A percentile compares a stretch with the other conserved stretches of the same genome.
Evolutionary conservation across 805 yeast species (phyloP).

Genomic region (Clavispora asparagi): DNA sequence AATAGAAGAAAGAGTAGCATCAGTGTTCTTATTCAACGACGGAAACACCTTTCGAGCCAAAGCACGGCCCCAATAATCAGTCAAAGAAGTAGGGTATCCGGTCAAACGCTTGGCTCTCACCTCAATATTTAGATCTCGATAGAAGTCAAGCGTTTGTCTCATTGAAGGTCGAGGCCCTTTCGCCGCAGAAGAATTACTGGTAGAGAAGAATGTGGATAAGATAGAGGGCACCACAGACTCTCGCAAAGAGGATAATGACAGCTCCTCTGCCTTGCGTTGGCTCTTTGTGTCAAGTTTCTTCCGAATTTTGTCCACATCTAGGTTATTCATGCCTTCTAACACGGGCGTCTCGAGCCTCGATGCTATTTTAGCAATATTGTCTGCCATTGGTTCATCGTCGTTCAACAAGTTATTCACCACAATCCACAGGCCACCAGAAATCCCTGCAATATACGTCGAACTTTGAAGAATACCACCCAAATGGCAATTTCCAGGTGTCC

Average conservation of each 20-base stretch:
- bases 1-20: conserved; percentile 35
- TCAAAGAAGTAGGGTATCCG: conserved; percentile 54
- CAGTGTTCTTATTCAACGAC: conserved; percentile 25
- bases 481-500: conserved; percentile 33
- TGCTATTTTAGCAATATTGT: conserved; percentile 15
- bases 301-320: conserved; percentile 25
- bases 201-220: background rate
- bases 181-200: background rate
- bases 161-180: conserved; percentile 11
- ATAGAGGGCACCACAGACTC: background rate
- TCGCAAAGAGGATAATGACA: background rate
- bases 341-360: conserved; percentile 46
- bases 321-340: conserved; percentile 53
- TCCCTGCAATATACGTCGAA: conserved; percentile 54
- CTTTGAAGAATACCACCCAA: conserved; percentile 53
- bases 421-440: conserved; percentile 73
- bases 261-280: background rate
- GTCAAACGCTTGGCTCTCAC: conserved; percentile 46
- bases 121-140: conserved; percentile 48
- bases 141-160: conserved; percentile 37
- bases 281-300: background rate
- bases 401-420: conserved; percentile 41
- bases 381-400: conserved; percentile 23
- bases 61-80: conserved; percentile 69
- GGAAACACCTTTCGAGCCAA: conserved; percentile 45